Evolutionary conservation across 176 grass and related monocot genomes (phyloP).

Genomic region (Eleusine indica): DNA sequence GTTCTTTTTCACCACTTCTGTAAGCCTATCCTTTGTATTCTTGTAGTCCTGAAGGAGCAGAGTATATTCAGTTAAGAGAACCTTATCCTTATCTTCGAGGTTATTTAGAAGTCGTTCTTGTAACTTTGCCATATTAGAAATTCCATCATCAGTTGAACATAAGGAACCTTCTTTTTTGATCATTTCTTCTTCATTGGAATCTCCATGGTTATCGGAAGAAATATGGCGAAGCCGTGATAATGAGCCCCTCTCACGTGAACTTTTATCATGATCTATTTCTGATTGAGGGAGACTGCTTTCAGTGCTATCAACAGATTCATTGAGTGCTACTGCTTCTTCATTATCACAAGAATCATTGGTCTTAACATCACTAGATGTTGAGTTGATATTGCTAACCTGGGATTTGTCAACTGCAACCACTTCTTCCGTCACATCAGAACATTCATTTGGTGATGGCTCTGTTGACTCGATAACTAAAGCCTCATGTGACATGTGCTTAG

Average conservation of each 20-base stretch:
- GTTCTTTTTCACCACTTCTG: constrained; percentile 65
- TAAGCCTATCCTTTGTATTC: constrained; percentile 61
- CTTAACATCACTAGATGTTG: not conserved
- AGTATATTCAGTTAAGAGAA: constrained; percentile 60
- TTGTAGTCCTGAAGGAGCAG: constrained; percentile 64
- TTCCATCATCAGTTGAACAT: not conserved
- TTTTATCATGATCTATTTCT: constrained; percentile 29
- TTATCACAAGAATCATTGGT: not conserved
- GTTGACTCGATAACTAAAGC: not conserved
- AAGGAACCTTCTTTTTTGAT: constrained; percentile 4
- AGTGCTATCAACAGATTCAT: not conserved
- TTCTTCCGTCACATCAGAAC: not conserved
- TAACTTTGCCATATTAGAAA: constrained; percentile 30
- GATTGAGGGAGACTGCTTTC: not conserved
- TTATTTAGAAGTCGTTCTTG: constrained; percentile 51
- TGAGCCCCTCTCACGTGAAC: constrained; percentile 41
- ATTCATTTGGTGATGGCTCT: not conserved
- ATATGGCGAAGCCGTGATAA: constrained; percentile 42
- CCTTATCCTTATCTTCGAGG: constrained; percentile 65
- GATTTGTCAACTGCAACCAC: not conserved
- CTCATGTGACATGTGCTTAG: constrained; percentile 18
- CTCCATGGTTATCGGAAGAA: constrained; percentile 29
- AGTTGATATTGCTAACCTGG: not conserved
- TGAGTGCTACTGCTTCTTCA: not conserved
- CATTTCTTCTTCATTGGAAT: not conserved